Base-by-base conservation (phyloP, 345 rosid species). In the Geranium rotundifolium region DNA sequence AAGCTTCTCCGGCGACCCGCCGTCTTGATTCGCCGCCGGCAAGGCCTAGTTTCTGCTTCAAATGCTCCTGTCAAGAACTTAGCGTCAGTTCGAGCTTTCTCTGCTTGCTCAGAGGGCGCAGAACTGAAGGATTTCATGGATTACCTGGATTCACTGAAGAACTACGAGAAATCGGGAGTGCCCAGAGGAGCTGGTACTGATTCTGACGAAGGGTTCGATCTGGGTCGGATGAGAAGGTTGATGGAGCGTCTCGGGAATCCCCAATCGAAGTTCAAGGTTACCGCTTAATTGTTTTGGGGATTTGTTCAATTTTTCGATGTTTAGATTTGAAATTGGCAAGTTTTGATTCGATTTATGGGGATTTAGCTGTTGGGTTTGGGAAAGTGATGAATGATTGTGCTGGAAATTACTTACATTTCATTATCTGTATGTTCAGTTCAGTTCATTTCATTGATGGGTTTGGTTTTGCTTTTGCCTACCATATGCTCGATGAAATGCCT, bases 101-200 rank as follows among this genome's bases (percentile, higher is more conserved):
- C 76, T 1, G 52, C 72, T 4, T 58, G 27, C 62, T 50, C 64
- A 8, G 78, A 81, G 65, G 91, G 82, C 4, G 72, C 75, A 4
- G 88, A 83, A 77, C 78, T 82, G 68, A 71, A 69, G 52, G 95
- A 80, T 18, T 81, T 90, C 57, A 69, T 71, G 63, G 81, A 72
- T 2, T 93, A 81, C 74, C 60, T 93, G 58, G 90, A 90, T 75
- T 81, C 95, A 8, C 89, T 88, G 20, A 87, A 80, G 66, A 93
- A 93, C 84, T 86, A 80, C 67, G 99, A 93, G 84, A 88, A 85
- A 70, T 76, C 70, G 18, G 97, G 97, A 2, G 80, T 86, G 17
- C 95, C 95, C 6, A 90, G 79, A 72, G 95, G 76, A 56, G 96
- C 97, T 1, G 99, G 96, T 49, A 86, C 92, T 3, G 95, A 93